phyloP scores from a whole-genome alignment of 495 filamentous ascomycete genomes.

The Penicillium coprophilum region DNA sequence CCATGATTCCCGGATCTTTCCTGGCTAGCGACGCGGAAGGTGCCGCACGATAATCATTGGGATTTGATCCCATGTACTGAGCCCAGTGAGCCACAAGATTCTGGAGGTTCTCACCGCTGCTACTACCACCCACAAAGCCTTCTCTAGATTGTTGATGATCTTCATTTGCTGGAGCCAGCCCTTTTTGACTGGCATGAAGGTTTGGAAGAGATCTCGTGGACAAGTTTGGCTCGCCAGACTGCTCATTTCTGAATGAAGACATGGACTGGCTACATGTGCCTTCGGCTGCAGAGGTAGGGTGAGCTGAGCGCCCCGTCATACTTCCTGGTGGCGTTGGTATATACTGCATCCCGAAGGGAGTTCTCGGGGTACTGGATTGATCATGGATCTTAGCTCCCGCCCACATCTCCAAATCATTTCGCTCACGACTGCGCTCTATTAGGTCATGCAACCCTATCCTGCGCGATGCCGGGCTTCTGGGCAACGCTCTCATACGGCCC shows the following conservation, averaged over 20 bases:
- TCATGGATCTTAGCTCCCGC: neutral
- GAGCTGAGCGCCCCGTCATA: neutral
- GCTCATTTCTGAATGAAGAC: neutral
- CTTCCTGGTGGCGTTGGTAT: slow-evolving; percentile 21
- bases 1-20: slow-evolving; percentile 21
- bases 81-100: slow-evolving; percentile 17
- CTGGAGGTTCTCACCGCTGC: slow-evolving; percentile 13
- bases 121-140: neutral
- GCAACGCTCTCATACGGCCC: slow-evolving; percentile 8
- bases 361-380: slow-evolving; percentile 4
- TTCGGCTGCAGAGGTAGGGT: neutral
- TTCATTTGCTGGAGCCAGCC: neutral
- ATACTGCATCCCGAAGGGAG: slow-evolving; percentile 18
- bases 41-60: slow-evolving; percentile 9
- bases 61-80: slow-evolving; percentile 14
- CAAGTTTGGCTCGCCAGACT: neutral
- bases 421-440: slow-evolving; percentile 26
- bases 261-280: neutral
- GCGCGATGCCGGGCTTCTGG: slow-evolving; percentile 6
- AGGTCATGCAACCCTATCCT: slow-evolving; percentile 22
- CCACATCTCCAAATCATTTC: slow-evolving; percentile 15
- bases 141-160: neutral
- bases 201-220: slow-evolving; percentile 14
- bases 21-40: slow-evolving; percentile 27
- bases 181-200: slow-evolving; percentile 7